Base-by-base conservation (phyloP, 345 rosid species). In the Eucalyptus cloeziana region DNA sequence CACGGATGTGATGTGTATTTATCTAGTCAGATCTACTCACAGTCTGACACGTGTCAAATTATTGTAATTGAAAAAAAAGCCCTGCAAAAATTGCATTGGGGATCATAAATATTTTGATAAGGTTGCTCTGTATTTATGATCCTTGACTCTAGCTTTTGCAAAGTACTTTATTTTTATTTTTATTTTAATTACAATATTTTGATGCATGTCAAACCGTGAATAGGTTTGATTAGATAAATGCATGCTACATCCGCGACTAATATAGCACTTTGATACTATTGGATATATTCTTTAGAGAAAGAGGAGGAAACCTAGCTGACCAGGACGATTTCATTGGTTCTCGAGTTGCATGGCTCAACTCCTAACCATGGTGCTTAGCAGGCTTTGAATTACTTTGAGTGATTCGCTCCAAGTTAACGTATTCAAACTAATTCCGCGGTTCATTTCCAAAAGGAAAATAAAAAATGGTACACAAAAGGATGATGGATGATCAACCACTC, bases 31-130 rank as follows among this genome's bases (percentile, higher is more conserved):
- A 21, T 56, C 0, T 56, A 56, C 0, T 24, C 1, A 2, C 0
- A 5, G 1, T 56, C 0, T 10, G 3, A 1, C 3, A 0, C 2
- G 0, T 1, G 62, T 24, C 30, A 56, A 56, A 56, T 1, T 24
- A 56, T 56, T 10, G 27, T 24, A 56, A 56, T 24, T 56, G 17
- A 16, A 51, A 17, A 7, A 24, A 56, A 56, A 22, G 7, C 25
- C 11, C 10, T 6, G 1, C 27, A 56, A 56, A 56, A 9, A 24
- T 56, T 22, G 62, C 6, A 21, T 4, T 56, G 27, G 62, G 60
- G 30, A 56, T 56, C 62, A 56, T 56, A 56, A 56, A 56, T 56
- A 52, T 24, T 24, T 56, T 56, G 27, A 56, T 56, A 56, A 24
- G 3, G 62, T 2, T 21, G 5, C 5, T 56, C 2, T 24, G 30